phyloP scores from a whole-genome alignment of 768 basidiomycete genomes.

The Auriscalpium orientale region DNA sequence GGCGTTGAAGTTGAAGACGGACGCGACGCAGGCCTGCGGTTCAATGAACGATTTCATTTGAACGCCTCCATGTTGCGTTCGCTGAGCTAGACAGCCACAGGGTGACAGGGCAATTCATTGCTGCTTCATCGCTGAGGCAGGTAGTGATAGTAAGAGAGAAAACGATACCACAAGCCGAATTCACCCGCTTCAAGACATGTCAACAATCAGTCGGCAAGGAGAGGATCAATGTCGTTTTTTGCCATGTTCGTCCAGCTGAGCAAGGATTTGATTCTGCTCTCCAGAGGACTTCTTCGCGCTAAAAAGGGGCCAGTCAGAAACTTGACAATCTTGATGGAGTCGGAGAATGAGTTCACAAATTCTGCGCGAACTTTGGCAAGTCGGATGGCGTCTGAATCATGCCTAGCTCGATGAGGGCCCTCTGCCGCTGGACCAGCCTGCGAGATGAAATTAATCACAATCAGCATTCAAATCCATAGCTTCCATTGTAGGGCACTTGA shows the following conservation, averaged over 20 bases:
- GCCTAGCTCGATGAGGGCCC: constrained; percentile 55
- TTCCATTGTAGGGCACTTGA: constrained; percentile 31
- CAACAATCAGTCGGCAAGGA: no score
- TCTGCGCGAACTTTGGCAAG: constrained; percentile 49
- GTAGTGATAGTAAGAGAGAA: no score
- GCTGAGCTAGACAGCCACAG: no score
- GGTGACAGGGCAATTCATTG: no score
- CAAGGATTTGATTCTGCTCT: constrained; percentile 19
- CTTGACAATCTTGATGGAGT: background rate
- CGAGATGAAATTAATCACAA: background rate
- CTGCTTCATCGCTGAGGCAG: no score
- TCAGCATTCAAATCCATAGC: background rate
- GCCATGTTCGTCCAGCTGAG: constrained; percentile 16
- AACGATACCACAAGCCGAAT: no score
- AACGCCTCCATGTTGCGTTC: no score
- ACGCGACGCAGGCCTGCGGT: no score
- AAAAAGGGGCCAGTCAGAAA: background rate
- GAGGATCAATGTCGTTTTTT: background rate
- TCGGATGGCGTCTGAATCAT: constrained; percentile 47
- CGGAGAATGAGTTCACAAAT: constrained; percentile 44
- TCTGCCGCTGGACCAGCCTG: constrained; percentile 48
- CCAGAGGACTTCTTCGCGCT: constrained; percentile 18
- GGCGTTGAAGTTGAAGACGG: no score
- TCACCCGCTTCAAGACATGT: no score
- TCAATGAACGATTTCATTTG: no score